Base-by-base conservation (phyloP, 2,329 filamentous ascomycete genomes). In the Meredithiella fracta region DNA sequence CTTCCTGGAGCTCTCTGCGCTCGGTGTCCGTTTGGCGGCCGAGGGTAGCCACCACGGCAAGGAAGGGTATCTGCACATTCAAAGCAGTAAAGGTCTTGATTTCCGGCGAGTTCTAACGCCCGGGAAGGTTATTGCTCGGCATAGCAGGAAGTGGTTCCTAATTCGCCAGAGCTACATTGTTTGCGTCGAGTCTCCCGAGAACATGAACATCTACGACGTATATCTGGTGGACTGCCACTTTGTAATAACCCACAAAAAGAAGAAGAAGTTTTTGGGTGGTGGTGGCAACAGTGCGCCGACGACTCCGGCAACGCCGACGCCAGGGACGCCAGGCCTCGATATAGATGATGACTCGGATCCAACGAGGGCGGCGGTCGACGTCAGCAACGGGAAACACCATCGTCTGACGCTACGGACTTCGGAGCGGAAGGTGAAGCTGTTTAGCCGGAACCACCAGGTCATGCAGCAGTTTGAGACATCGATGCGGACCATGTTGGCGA, bases 41-140 rank as follows among this genome's bases (percentile, higher is more conserved):
- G 94, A 98, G 68, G 90, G 89, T 26, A 94, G 90, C 63, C 97
- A 96, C 64, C 92, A 98, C 65, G 94, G 92, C 58, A 98, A 98
- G 68, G 94, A 98, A 69, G 94, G 92, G 15, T 90, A 86, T 65
- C 74, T 98, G 61, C 83, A 94, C 62, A 95, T 98, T 61, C 86
- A 94, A 63, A 94, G 88, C 4, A 83, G 85, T 15, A 94, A 94
- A 65, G 90, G 89, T 2, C 75, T 94, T 23, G 88, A 94, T 67
- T 89, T 91, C 64, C 79, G 89, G 59, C 83, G 83, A 61, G 83
- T 90, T 34, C 73, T 92, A 65, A 89, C 83, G 1, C 87, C 88
- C 0, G 75, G 79, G 53, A 82, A 89, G 63, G 77, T 95, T 60
- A 86, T 89, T 64, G 80, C 82, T 54, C 80, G 89, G 11, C 90